These are phyloP conservation scores for Phylloporus scabripes DNA, from an alignment of 768 basidiomycete species.

Conservation along the genomic window DNA sequence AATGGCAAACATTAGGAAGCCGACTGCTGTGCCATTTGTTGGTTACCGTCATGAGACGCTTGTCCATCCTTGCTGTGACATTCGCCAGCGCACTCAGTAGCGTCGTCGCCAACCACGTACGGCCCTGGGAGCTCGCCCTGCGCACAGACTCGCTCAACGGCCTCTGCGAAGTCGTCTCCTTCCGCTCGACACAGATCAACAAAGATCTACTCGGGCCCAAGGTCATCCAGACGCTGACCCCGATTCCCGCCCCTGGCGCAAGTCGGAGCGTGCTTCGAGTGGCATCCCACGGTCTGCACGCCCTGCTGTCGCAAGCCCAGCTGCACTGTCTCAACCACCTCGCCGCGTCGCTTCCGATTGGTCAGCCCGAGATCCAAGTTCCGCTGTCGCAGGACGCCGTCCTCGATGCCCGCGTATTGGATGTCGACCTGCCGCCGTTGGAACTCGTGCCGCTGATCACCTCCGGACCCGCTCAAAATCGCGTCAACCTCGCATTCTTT, in stretches of 20 bases:
- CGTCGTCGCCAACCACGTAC: conserved; percentile 42
- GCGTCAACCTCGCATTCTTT: conserved; percentile 74
- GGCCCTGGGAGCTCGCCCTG: conserved; percentile 53
- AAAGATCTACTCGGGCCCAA: conserved; percentile 12
- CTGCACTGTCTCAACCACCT: conserved; percentile 23
- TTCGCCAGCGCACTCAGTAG: conserved; percentile 2
- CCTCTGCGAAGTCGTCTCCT: conserved; percentile 16
- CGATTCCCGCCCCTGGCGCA: conserved; percentile 7
- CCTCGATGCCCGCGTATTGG: background rate
- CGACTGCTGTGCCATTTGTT: too few species aligned
- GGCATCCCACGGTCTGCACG: conserved; percentile 15
- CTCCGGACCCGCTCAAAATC: conserved; percentile 59
- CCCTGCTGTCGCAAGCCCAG: conserved; percentile 18
- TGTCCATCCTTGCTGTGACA: background rate
- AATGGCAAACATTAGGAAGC: too few species aligned
- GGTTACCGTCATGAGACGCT: conserved; percentile 21
- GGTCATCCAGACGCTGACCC: conserved; percentile 9
- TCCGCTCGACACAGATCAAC: conserved; percentile 17
- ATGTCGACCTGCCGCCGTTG: conserved; percentile 37
- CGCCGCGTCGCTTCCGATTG: background rate
- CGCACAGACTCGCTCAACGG: conserved; percentile 14
- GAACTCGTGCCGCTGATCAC: conserved; percentile 52
- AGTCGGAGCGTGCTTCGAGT: conserved; percentile 14
- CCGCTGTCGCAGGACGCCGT: conserved; percentile 4
- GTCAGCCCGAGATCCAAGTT: conserved; percentile 5